phyloP scores from a whole-genome alignment of 495 filamentous ascomycete species.

The Cladorrhinum samala region DNA sequence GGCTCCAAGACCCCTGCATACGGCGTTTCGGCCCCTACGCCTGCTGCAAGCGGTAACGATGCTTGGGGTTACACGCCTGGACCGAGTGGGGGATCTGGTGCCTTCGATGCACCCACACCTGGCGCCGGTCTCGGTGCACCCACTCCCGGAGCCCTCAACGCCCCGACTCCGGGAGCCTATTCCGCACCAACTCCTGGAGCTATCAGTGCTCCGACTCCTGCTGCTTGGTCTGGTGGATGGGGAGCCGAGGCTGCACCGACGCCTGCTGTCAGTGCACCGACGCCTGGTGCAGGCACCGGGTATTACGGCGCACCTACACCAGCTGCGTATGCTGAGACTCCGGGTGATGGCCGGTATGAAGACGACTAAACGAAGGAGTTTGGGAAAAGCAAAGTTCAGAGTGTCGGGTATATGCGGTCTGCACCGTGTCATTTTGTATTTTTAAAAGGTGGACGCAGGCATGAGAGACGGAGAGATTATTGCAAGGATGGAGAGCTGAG shows the following conservation, averaged over 20 bases:
- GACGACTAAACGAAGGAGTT: constrained; percentile 31
- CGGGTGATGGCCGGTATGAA: constrained; percentile 56
- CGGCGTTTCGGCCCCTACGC: constrained; percentile 49
- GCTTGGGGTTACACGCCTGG: constrained; percentile 28
- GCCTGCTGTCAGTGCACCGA: constrained; percentile 58
- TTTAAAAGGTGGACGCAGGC: neutral
- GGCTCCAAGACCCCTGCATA: constrained; percentile 70
- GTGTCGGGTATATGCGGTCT: neutral
- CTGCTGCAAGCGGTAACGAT: constrained; percentile 43
- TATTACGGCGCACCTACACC: constrained; percentile 74
- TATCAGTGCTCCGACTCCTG: constrained; percentile 71
- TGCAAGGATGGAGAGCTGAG: neutral
- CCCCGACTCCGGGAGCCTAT: constrained; percentile 73
- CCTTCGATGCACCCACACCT: constrained; percentile 70
- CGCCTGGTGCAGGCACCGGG: constrained; percentile 56
- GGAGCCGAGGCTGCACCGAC: constrained; percentile 58
- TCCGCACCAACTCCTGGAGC: constrained; percentile 62
- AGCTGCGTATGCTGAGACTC: constrained; percentile 70
- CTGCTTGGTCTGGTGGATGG: constrained; percentile 45
- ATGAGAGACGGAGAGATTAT: too few species aligned
- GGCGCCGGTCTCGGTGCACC: constrained; percentile 63
- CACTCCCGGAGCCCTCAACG: constrained; percentile 63
- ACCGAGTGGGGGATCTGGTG: too few species aligned
- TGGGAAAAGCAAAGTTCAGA: neutral
- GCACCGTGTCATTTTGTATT: neutral